These are phyloP conservation scores for Fusarium tanahbumbuense DNA, from an alignment of 2,329 filamentous ascomycete species.

Conservation along the genomic window DNA sequence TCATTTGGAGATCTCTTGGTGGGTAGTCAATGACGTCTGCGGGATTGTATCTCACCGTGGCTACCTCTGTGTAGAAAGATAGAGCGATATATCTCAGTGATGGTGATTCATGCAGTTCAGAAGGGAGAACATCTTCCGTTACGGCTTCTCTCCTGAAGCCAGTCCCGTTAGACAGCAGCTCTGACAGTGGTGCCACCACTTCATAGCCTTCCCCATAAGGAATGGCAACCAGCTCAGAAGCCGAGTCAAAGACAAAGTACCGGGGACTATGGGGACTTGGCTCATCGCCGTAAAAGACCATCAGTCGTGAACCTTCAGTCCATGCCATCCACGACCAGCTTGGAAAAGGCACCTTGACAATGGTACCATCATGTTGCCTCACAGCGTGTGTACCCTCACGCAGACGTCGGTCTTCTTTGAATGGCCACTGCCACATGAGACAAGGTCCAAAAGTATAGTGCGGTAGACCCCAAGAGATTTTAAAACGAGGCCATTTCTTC, in stretches of 20 bases:
- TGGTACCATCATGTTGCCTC: neutral
- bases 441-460: neutral
- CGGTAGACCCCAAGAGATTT: neutral
- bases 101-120: neutral
- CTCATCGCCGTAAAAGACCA: neutral
- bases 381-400: neutral
- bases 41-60: neutral
- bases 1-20: neutral
- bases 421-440: neutral
- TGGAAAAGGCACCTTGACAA: neutral
- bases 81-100: neutral
- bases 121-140: neutral
- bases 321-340: neutral
- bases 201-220: neutral
- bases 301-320: neutral
- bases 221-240: neutral
- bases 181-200: too few relatives aligned
- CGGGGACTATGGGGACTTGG: neutral
- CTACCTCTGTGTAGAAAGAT: neutral
- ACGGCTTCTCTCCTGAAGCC: neutral
- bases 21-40: fast-evolving
- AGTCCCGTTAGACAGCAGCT: neutral
- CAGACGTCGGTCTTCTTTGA: fast-evolving
- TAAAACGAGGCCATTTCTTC: neutral
- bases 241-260: neutral